phyloP scores from a whole-genome alignment of 2,329 filamentous ascomycete species.

The Fusarium abutilonis region DNA sequence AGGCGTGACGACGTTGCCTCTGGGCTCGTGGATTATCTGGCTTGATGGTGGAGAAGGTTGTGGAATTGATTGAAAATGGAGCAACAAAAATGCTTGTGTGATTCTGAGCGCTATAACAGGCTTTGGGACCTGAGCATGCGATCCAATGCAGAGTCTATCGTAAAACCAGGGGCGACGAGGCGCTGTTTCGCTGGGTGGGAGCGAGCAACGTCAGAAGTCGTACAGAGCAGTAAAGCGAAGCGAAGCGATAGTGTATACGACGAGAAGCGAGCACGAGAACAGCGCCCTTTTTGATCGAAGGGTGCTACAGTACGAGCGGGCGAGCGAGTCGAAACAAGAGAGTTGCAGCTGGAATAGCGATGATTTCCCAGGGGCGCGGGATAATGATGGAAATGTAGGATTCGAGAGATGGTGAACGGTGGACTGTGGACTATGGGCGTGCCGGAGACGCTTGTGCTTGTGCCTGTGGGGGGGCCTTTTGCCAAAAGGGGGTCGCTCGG shows the following conservation, averaged over 20 bases:
- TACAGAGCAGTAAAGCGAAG: conserved; percentile 31
- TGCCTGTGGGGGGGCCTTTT: conserved; percentile 38
- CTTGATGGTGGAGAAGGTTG: conserved; percentile 29
- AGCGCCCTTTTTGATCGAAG: conserved; percentile 27
- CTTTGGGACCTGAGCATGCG: conserved; percentile 37
- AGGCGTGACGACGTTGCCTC: conserved; percentile 40
- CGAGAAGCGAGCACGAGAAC: conserved; percentile 34
- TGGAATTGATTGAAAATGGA: conserved; percentile 35
- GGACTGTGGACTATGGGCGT: conserved; percentile 36
- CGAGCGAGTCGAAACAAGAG: conserved; percentile 13
- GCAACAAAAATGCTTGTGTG: conserved; percentile 27
- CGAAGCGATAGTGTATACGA: conserved; percentile 34
- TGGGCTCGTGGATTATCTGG: conserved; percentile 26
- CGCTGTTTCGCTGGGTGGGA: conserved; percentile 43
- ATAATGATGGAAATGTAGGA: conserved; percentile 47
- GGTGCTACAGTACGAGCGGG: conserved; percentile 11
- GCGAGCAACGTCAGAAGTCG: conserved; percentile 34
- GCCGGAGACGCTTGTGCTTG: conserved; percentile 43
- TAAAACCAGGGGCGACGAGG: conserved; percentile 36
- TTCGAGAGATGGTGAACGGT: conserved; percentile 37
- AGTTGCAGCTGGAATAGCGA: conserved; percentile 37
- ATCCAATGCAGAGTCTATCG: conserved; percentile 37
- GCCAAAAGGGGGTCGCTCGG: conserved; percentile 48
- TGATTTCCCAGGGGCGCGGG: conserved; percentile 36
- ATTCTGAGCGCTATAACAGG: conserved; percentile 19